A percentile compares a stretch with the other conserved stretches of the same genome.
These are phyloP conservation scores for Candida rishiriensis DNA, from an alignment of 805 yeast genomes.

Conservation along the genomic window DNA sequence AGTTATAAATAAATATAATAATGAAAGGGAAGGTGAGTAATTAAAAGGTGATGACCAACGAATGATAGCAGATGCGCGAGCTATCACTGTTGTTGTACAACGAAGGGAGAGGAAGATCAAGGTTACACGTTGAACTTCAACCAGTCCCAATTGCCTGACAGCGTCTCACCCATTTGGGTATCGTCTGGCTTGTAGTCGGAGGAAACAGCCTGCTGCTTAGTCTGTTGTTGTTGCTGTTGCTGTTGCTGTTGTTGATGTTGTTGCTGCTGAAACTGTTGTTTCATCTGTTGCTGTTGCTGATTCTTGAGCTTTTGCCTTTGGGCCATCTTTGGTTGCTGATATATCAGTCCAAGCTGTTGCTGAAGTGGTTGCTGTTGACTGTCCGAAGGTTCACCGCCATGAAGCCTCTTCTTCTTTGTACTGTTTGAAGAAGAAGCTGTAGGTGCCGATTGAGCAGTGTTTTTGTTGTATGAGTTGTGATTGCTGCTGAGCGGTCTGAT, in stretches of 20 bases:
- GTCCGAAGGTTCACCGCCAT: conserved; percentile 6
- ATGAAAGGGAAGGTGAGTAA: too few species aligned
- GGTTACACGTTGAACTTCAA: conserved; percentile 29
- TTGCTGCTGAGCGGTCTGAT: conserved; percentile 27
- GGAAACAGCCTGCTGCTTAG: conserved; percentile 1
- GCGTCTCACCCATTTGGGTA: conserved; percentile 30
- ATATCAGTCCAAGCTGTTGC: background rate
- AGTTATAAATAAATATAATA: too few species aligned
- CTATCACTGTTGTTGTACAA: background rate
- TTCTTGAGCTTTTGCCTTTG: conserved; percentile 4
- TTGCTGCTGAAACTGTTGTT: conserved; percentile 1
- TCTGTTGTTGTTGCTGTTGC: conserved; percentile 1
- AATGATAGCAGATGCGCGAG: too few species aligned
- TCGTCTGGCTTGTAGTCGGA: conserved; percentile 15
- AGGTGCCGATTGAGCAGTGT: background rate
- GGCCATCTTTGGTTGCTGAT: background rate
- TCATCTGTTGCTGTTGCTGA: background rate
- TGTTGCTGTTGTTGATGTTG: background rate
- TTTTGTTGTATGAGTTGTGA: conserved; percentile 4
- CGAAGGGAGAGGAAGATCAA: background rate
- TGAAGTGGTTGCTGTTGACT: background rate
- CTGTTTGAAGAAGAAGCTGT: background rate
- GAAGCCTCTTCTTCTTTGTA: conserved; percentile 9
- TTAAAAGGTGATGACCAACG: too few species aligned
- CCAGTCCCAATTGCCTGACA: conserved; percentile 35